Evolutionary conservation across 2,329 filamentous ascomycete genomes (phyloP).

Genomic region (Huntiella decipiens): DNA sequence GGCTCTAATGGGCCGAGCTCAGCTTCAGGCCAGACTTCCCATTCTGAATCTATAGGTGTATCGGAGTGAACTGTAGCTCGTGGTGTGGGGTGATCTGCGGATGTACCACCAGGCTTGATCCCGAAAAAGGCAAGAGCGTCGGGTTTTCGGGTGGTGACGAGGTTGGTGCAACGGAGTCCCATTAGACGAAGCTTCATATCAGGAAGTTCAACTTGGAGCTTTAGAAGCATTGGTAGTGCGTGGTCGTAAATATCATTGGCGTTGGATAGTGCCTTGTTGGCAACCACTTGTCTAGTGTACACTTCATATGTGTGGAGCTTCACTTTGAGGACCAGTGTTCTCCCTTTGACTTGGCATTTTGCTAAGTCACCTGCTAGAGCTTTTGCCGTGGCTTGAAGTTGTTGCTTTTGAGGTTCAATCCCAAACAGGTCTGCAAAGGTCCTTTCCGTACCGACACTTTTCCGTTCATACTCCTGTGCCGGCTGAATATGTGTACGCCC

Average conservation of each 20-base stretch:
- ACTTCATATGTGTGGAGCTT: slow-evolving; percentile 93
- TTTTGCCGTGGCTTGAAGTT: slow-evolving; percentile 62
- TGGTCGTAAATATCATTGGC: slow-evolving; percentile 73
- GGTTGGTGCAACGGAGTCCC: slow-evolving; percentile 72
- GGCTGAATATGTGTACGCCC: slow-evolving; percentile 73
- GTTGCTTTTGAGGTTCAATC: slow-evolving; percentile 48
- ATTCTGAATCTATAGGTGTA: slow-evolving; percentile 24
- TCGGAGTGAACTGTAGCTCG: not conserved
- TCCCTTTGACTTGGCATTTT: slow-evolving; percentile 64
- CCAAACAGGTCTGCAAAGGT: slow-evolving; percentile 71
- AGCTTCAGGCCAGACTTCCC: slow-evolving; percentile 51
- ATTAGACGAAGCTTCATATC: slow-evolving; percentile 65
- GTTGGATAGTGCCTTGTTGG: slow-evolving; percentile 49
- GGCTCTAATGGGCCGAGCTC: slow-evolving; percentile 26
- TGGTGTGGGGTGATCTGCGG: not conserved
- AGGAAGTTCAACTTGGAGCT: slow-evolving; percentile 67
- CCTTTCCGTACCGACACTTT: slow-evolving; percentile 83
- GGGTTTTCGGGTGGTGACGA: slow-evolving; percentile 68
- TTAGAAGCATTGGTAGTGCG: slow-evolving; percentile 63
- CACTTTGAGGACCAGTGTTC: slow-evolving; percentile 80
- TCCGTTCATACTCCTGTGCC: slow-evolving; percentile 74
- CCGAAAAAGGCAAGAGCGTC: slow-evolving; percentile 69
- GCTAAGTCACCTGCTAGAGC: slow-evolving; percentile 74
- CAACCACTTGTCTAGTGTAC: slow-evolving; percentile 59
- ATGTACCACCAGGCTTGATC: slow-evolving; percentile 22